These are phyloP conservation scores for Amanita exitialis DNA, from an alignment of 768 basidiomycete genomes.

Conservation along the genomic window DNA sequence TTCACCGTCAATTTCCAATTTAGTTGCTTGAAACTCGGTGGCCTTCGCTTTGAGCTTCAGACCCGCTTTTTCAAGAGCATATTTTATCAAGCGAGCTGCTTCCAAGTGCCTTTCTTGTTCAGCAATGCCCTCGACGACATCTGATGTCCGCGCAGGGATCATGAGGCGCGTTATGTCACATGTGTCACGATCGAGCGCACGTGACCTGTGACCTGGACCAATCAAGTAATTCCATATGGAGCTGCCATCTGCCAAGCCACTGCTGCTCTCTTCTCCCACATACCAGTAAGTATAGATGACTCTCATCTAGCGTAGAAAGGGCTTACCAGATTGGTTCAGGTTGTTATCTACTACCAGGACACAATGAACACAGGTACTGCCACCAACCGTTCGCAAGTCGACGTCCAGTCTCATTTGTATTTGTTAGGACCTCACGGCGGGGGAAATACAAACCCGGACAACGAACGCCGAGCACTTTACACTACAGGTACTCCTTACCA, in stretches of 20 bases:
- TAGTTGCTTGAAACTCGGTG: conserved; percentile 24
- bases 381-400: neutral
- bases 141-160: neutral
- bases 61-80: conserved; percentile 23
- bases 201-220: conserved; percentile 1
- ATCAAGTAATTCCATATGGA: neutral
- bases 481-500: neutral
- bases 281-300: neutral
- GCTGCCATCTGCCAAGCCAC: neutral
- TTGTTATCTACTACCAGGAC: neutral
- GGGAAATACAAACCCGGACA: neutral
- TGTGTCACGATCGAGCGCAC: neutral
- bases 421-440: neutral
- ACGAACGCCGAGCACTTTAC: neutral
- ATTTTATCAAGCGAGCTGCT: conserved; percentile 22
- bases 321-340: neutral
- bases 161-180: neutral
- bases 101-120: conserved; percentile 26
- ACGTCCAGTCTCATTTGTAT: neutral
- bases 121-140: conserved; percentile 1
- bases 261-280: neutral
- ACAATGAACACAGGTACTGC: neutral
- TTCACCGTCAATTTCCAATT: conserved; percentile 27
- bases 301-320: neutral
- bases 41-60: conserved; percentile 28